These are phyloP conservation scores for Plasmodium gonderi DNA, from an alignment of 169 alveolate genomes.

Conservation along the genomic window DNA sequence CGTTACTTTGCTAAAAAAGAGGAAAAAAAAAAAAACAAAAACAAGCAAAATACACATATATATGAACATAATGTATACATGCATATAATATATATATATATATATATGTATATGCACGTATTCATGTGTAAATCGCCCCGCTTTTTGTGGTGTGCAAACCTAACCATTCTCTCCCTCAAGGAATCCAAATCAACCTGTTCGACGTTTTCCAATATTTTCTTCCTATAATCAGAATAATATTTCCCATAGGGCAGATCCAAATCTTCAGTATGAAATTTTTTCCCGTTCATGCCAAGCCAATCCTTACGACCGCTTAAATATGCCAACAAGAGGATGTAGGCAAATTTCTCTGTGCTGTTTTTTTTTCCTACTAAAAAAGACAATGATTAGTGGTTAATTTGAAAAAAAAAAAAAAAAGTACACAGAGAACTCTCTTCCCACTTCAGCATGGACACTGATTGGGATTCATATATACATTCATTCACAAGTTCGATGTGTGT, in stretches of 20 bases:
- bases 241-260: background rate
- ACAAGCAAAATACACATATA: too few species aligned
- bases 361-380: constrained; percentile 17
- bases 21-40: background rate
- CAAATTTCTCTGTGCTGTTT: constrained; percentile 17
- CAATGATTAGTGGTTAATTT: too few species aligned
- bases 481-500: too few species aligned
- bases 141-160: background rate
- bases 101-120: too few species aligned
- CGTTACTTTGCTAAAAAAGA: too few species aligned
- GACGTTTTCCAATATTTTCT: constrained; percentile 27
- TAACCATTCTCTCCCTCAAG: constrained; percentile 54
- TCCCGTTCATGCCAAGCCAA: background rate
- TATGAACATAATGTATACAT: too few species aligned
- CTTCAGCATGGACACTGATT: too few species aligned
- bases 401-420: too few species aligned
- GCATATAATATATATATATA: too few species aligned
- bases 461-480: background rate
- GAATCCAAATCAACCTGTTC: constrained; percentile 13
- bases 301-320: background rate
- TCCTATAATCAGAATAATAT: constrained; percentile 10
- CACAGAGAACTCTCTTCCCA: too few species aligned
- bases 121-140: background rate
- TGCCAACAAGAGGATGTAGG: constrained; percentile 3
- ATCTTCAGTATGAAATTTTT: background rate